A percentile compares a stretch with the other conserved stretches of the same genome.
phyloP scores from a whole-genome alignment of 179 eudicot species.

The Silene noctiflora region DNA sequence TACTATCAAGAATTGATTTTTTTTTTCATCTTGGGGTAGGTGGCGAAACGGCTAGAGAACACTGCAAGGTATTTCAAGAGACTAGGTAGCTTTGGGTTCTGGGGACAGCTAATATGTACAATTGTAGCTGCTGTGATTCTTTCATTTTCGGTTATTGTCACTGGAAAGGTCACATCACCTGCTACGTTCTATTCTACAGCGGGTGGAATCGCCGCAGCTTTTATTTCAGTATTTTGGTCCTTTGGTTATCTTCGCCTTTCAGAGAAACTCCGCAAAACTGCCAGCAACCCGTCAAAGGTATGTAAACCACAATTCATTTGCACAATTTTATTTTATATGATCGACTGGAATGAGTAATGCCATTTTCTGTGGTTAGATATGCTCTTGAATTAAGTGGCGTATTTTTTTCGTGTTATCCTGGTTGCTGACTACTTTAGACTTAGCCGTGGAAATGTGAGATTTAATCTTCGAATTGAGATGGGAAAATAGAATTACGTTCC shows the following conservation, averaged over 20 bases:
- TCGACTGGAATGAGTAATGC: neutral
- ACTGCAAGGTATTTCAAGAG: conserved; percentile 88
- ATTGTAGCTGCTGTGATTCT: conserved; percentile 85
- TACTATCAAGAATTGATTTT: neutral
- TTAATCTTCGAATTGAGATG: too few relatives aligned
- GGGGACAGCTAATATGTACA: conserved; percentile 85
- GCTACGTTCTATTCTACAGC: conserved; percentile 79
- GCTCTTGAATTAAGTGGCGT: too few relatives aligned
- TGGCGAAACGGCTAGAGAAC: conserved; percentile 66
- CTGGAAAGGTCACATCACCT: conserved; percentile 89
- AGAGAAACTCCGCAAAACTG: conserved; percentile 68
- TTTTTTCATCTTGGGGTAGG: conserved; percentile 35
- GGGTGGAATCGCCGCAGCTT: conserved; percentile 82
- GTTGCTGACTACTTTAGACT: too few relatives aligned
- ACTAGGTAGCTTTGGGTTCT: conserved; percentile 83
- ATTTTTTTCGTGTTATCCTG: too few relatives aligned
- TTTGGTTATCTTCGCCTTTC: conserved; percentile 83
- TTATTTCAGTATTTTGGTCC: conserved; percentile 84
- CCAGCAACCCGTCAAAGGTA: conserved; percentile 90
- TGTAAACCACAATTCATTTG: neutral
- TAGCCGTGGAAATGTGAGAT: too few relatives aligned
- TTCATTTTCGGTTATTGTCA: conserved; percentile 64
- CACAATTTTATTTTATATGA: neutral
- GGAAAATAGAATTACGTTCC: too few relatives aligned
- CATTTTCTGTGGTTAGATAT: neutral